Evolutionary conservation across 495 filamentous ascomycete species (phyloP).

Genomic region (Trypethelium eluteriae): DNA sequence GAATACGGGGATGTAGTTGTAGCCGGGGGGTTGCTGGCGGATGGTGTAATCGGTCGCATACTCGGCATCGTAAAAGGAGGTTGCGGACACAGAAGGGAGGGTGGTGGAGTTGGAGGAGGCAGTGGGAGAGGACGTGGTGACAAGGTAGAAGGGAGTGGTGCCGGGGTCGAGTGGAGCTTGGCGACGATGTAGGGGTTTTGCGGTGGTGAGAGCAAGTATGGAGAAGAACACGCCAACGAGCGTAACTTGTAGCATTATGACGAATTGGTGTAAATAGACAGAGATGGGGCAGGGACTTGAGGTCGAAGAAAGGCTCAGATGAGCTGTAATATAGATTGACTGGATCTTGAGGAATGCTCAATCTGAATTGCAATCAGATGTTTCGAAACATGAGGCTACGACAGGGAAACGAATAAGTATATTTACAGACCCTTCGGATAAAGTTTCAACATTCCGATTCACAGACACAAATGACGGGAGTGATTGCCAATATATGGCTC

Average conservation of each 20-base stretch:
- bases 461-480: neutral
- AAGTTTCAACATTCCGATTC: conserved; percentile 1
- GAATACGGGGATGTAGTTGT: neutral
- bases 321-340: neutral
- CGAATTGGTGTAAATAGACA: neutral
- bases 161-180: conserved; percentile 7
- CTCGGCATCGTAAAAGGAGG: neutral
- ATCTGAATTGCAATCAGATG: neutral
- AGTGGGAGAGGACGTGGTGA: conserved; percentile 9
- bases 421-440: neutral
- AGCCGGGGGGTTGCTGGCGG: neutral
- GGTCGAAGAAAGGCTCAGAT: neutral
- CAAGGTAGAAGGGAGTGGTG: conserved; percentile 4
- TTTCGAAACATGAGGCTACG: neutral
- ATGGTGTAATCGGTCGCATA: neutral
- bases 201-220: neutral
- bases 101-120: neutral
- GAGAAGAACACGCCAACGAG: neutral
- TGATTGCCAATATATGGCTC: neutral
- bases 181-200: neutral
- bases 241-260: neutral
- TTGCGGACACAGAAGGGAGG: neutral
- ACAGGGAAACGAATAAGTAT: neutral
- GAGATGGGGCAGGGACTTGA: neutral
- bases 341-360: neutral